Percentiles rank a stretch among this genome's conserved stretches.
Evolutionary conservation across 2,329 filamentous ascomycete genomes (phyloP).

Genomic region (Penicillium sp.): DNA sequence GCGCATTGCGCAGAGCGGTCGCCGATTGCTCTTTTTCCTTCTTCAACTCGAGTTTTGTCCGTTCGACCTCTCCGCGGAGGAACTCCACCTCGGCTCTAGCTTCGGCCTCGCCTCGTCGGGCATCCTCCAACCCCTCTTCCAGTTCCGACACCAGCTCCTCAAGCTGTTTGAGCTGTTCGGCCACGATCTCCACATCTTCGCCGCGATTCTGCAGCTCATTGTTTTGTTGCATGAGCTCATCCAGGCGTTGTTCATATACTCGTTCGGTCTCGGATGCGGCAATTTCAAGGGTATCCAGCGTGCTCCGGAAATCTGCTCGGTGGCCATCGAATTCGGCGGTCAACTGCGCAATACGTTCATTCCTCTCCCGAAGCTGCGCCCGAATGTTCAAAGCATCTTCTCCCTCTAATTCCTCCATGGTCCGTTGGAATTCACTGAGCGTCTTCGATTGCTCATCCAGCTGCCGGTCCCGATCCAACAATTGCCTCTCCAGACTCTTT

Average conservation of each 20-base stretch:
- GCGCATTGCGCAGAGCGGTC: conserved; percentile 51
- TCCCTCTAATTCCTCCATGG: conserved; percentile 74
- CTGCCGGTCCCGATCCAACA: conserved; percentile 79
- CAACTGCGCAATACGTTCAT: conserved; percentile 89
- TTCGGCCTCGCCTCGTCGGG: conserved; percentile 87
- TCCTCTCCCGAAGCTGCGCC: conserved; percentile 83
- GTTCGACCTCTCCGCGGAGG: conserved; percentile 85
- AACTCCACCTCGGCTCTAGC: conserved; percentile 95
- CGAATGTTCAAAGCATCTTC: conserved; percentile 72
- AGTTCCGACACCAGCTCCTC: conserved; percentile 95
- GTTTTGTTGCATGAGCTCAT: conserved; percentile 68
- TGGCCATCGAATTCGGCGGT: conserved; percentile 93
- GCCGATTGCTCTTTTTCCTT: conserved; percentile 80
- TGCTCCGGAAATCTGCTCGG: conserved; percentile 90
- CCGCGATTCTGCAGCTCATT: conserved; percentile 74
- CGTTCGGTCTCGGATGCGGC: conserved; percentile 90
- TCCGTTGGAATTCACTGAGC: conserved; percentile 83
- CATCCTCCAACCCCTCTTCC: conserved; percentile 93
- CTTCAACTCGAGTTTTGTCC: conserved; percentile 78
- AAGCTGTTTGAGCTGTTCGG: conserved; percentile 84
- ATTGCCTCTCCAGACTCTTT: conserved; percentile 62
- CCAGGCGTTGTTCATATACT: conserved; percentile 68
- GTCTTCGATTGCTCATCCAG: conserved; percentile 80
- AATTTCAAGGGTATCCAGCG: conserved; percentile 92
- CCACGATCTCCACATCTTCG: conserved; percentile 86